Evolutionary conservation across 31 red algal species (phyloP).

Genomic region (Odonthalia washingtoniensis): DNA sequence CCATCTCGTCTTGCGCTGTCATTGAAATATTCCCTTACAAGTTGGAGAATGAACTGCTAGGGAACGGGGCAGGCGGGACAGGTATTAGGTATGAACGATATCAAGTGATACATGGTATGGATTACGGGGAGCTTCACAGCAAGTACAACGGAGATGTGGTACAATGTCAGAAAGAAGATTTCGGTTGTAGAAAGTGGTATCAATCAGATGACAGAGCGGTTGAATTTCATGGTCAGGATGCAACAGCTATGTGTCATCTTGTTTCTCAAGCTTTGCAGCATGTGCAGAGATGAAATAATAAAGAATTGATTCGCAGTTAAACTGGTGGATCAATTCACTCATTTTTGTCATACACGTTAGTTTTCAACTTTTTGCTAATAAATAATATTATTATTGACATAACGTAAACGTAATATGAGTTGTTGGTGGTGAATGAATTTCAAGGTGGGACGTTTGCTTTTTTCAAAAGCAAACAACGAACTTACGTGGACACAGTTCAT

Average conservation of each 20-base stretch:
- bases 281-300: too few species aligned
- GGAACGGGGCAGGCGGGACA: conserved; percentile 51
- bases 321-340: too few species aligned
- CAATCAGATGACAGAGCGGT: not conserved
- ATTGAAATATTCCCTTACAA: conserved; percentile 73
- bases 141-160: not conserved
- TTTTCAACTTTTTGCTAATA: too few species aligned
- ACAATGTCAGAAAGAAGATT: not conserved
- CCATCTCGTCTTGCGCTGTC: conserved; percentile 29
- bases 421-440: too few species aligned
- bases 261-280: not conserved
- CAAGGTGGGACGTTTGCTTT: too few species aligned
- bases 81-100: conserved; percentile 54
- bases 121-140: not conserved
- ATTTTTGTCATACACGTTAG: too few species aligned
- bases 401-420: too few species aligned
- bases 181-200: not conserved
- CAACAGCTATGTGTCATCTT: not conserved
- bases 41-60: conserved; percentile 62
- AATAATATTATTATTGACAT: too few species aligned
- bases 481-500: too few species aligned
- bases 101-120: not conserved
- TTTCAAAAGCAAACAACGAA: too few species aligned
- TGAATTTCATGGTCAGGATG: not conserved
- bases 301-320: too few species aligned